Evolutionary conservation across 2,329 filamentous ascomycete genomes (phyloP).

Genomic region (Bipolaris victoriae): DNA sequence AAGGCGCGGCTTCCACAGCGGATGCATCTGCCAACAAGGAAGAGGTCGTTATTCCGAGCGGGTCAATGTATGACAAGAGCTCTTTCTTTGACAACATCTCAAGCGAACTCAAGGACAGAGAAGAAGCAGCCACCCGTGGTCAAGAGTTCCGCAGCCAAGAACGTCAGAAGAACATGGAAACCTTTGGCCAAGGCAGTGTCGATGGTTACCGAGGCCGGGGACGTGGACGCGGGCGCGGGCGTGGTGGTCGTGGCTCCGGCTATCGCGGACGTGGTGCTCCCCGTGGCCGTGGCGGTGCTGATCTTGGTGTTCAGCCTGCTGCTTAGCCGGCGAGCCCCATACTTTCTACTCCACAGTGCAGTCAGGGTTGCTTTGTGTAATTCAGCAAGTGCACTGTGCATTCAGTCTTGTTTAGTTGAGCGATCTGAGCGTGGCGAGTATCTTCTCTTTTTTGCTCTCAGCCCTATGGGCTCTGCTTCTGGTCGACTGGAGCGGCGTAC

Average conservation of each 20-base stretch:
- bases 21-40: slow-evolving; percentile 51
- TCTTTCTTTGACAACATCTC: slow-evolving; percentile 98
- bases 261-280: slow-evolving; percentile 54
- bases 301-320: slow-evolving; percentile 32
- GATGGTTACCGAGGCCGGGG: slow-evolving; percentile 80
- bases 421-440: slow-evolving; percentile 5
- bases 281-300: slow-evolving; percentile 35
- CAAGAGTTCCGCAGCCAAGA: slow-evolving; percentile 91
- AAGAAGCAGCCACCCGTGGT: slow-evolving; percentile 71
- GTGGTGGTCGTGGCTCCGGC: slow-evolving; percentile 57
- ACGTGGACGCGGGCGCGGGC: slow-evolving; percentile 70
- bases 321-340: slow-evolving; percentile 19
- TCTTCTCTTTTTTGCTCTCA: slow-evolving; percentile 16
- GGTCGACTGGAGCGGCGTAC: slow-evolving; percentile 11
- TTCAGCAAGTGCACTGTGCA: slow-evolving; percentile 1
- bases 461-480: slow-evolving; percentile 20
- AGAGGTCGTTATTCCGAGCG: slow-evolving; percentile 53
- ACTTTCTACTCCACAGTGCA: not conserved
- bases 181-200: slow-evolving; percentile 94
- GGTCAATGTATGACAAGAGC: slow-evolving; percentile 79
- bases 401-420: slow-evolving; percentile 10
- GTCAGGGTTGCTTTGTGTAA: not conserved
- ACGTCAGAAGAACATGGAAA: slow-evolving; percentile 95
- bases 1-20: slow-evolving; percentile 46
- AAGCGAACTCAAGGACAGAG: slow-evolving; percentile 87